Base-by-base conservation (phyloP, 495 filamentous ascomycete genomes). In the Neurospora sp. region DNA sequence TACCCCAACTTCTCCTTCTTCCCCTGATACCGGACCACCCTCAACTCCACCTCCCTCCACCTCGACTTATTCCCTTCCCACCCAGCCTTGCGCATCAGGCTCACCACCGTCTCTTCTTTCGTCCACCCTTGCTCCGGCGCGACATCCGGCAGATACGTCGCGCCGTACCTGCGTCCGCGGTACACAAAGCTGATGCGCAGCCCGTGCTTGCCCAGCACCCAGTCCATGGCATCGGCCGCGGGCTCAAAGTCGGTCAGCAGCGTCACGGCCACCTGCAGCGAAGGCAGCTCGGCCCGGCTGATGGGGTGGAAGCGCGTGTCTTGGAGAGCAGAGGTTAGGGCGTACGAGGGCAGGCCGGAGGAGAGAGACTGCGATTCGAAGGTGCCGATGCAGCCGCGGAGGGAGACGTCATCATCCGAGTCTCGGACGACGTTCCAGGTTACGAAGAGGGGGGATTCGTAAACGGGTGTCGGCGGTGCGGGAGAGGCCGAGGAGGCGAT, bases 351-450 rank as follows among this genome's bases (percentile, higher is more conserved):
- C 39, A 99, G 84, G 3, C 94, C 96, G 5, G 86, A 77, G 31
- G 88, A 85, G 10, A 99, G 88, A 35, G 90, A 87, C 78, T 94
- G 92, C 6, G 89, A 79, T 73, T 96, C 94, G 79, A 98, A 98
- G 0, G 96, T 99, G 75, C 96, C 96, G 77, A 99, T 99, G 86
- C 96, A 99, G 39, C 96, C 96, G 69, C 96, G 92, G 18, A 99
- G 87, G 76, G 89, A 90, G 75, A 77, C 71, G 37, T 87, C 88
- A 73, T 87, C 86, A 35, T 85, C 84, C 0, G 80, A 73, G 5
- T 66, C 54, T 31, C 16, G 89, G 38, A 92, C 71, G 1, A 88
- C 92, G 81, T 97, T 97, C 96, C 96, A 99, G 0, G 96, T 98
- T 16, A 99, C 92, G 80, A 99, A 99, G 16, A 99, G 85, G 6